Evolutionary conservation across 139 green algal species (phyloP).

Genomic region (Coccomyxa sp.): DNA sequence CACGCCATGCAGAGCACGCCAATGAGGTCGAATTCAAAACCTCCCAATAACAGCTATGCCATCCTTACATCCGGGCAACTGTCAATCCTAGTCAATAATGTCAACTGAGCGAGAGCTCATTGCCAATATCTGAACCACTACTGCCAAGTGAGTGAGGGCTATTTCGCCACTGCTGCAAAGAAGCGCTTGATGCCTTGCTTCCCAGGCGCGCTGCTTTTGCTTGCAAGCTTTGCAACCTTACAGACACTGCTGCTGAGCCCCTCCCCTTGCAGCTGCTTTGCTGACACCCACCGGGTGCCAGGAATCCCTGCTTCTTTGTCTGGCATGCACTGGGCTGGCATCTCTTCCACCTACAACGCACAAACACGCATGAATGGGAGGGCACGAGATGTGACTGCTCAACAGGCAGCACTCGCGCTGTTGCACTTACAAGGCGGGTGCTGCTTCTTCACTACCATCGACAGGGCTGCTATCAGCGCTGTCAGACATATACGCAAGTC

Average conservation of each 20-base stretch:
- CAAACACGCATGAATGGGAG: not conserved
- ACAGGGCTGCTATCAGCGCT: too few relatives aligned
- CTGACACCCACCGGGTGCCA: slow-evolving; percentile 32
- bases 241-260: slow-evolving; percentile 47
- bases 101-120: too few relatives aligned
- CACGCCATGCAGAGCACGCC: too few relatives aligned
- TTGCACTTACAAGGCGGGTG: too few relatives aligned
- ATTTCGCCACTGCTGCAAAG: slow-evolving; percentile 4
- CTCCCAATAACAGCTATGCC: too few relatives aligned
- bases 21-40: too few relatives aligned
- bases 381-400: not conserved
- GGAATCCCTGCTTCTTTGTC: not conserved
- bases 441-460: too few relatives aligned
- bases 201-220: not conserved
- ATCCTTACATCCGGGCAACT: too few relatives aligned
- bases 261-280: slow-evolving; percentile 19
- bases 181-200: slow-evolving; percentile 2
- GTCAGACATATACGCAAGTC: too few relatives aligned
- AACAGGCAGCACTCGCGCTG: too few relatives aligned
- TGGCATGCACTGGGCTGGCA: not conserved
- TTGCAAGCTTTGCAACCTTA: slow-evolving; percentile 34
- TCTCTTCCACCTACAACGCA: not conserved
- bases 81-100: too few relatives aligned
- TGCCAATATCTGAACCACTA: too few relatives aligned
- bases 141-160: slow-evolving; percentile 14